These are phyloP conservation scores for Penicillium argentinense DNA, from an alignment of 495 filamentous ascomycete genomes.

Conservation along the genomic window DNA sequence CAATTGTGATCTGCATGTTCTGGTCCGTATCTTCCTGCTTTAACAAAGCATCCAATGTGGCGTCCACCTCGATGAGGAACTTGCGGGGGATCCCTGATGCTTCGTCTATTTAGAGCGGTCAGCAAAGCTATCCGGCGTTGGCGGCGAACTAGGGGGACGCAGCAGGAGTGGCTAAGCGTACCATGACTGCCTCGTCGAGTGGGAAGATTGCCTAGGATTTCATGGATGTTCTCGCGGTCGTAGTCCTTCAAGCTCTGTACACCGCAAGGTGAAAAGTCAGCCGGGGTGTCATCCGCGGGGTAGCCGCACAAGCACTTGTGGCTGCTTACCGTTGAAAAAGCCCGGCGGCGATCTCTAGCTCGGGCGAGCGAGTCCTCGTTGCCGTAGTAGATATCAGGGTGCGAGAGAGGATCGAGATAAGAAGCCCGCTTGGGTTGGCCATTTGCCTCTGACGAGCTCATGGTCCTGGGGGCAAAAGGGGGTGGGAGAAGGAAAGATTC, in stretches of 20 bases:
- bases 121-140: conserved; percentile 5
- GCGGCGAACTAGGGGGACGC: no score
- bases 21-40: conserved; percentile 84
- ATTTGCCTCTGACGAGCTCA: conserved; percentile 37
- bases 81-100: conserved; percentile 54
- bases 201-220: conserved; percentile 34
- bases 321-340: conserved; percentile 50
- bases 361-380: conserved; percentile 35
- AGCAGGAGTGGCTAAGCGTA: no score
- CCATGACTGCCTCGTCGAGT: conserved; percentile 48
- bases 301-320: conserved; percentile 13
- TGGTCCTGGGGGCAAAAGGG: conserved; percentile 15
- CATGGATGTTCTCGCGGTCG: conserved; percentile 36
- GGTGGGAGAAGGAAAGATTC: conserved; percentile 1
- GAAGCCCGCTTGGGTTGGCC: conserved; percentile 25
- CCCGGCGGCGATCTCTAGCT: conserved; percentile 39
- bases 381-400: conserved; percentile 53
- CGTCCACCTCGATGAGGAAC: conserved; percentile 76
- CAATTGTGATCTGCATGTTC: conserved; percentile 95
- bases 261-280: conserved; percentile 13
- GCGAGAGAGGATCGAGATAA: conserved; percentile 46
- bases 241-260: conserved; percentile 37
- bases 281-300: conserved; percentile 15
- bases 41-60: conserved; percentile 68
- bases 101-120: conserved; percentile 44